Conservation (phyloP, 768 basidiomycete genomes). For the Exidia glandulosa region DNA sequence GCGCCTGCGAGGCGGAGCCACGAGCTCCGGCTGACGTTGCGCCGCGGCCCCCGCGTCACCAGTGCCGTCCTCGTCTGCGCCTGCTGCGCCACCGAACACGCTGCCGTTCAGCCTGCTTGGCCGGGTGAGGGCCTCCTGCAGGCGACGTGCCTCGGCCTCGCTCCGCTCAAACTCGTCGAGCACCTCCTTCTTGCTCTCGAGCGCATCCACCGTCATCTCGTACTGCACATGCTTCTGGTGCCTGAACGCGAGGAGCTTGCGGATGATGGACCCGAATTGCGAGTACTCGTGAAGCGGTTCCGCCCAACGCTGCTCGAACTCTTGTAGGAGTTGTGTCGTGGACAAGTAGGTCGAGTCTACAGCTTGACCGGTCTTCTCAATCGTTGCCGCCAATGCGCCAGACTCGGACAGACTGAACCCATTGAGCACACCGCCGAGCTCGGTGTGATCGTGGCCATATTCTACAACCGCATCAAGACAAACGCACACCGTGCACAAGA, state of each 20-base stretch:
- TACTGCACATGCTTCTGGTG: conserved; percentile 98
- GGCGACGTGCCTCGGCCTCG: conserved; percentile 77
- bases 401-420: conserved; percentile 86
- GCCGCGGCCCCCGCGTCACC: background rate
- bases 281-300: conserved; percentile 93
- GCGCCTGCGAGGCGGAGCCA: conserved; percentile 47
- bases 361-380: conserved; percentile 96
- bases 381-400: conserved; percentile 60
- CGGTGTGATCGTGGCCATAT: conserved; percentile 75
- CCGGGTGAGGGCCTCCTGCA: conserved; percentile 72
- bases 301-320: conserved; percentile 88
- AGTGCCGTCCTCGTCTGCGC: conserved; percentile 1
- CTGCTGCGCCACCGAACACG: conserved; percentile 12
- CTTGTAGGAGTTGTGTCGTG: conserved; percentile 85
- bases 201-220: conserved; percentile 88
- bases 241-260: conserved; percentile 84
- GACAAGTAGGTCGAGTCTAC: conserved; percentile 89
- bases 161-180: conserved; percentile 87
- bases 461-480: too few relatives aligned
- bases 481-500: conserved; percentile 1
- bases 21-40: conserved; percentile 27
- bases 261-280: conserved; percentile 92
- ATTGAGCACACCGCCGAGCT: conserved; percentile 85
- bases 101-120: conserved; percentile 24
- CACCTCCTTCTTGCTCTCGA: conserved; percentile 74